Conservation (phyloP, 495 filamentous ascomycete genomes). For the Penicillium alfredii region DNA sequence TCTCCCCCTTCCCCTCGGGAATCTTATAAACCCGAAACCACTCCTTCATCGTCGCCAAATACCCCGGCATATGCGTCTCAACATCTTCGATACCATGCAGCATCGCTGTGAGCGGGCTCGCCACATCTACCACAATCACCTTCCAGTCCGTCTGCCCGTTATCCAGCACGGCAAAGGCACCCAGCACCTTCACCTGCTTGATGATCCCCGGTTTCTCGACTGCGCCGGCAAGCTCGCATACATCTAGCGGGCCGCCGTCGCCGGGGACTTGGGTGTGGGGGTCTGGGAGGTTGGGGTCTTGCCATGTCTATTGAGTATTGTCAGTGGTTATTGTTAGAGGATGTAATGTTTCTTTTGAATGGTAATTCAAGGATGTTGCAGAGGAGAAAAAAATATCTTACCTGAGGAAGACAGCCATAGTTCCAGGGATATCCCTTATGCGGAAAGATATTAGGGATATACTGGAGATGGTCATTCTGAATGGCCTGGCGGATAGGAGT, state of each 20-base stretch:
- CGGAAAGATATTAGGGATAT: conserved; percentile 92
- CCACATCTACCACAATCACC: conserved; percentile 86
- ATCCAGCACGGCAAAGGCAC: conserved; percentile 85
- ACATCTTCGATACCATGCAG: conserved; percentile 90
- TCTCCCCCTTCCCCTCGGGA: conserved; percentile 1
- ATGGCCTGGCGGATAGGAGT: conserved; percentile 73
- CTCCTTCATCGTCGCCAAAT: conserved; percentile 82
- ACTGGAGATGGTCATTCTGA: conserved; percentile 52
- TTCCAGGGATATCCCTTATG: conserved; percentile 97
- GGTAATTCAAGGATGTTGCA: too few relatives aligned
- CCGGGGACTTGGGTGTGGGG: conserved; percentile 88
- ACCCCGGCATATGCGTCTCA: conserved; percentile 80
- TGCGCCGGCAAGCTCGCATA: conserved; percentile 87
- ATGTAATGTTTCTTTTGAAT: too few relatives aligned
- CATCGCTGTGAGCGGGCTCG: conserved; percentile 78
- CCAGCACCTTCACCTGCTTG: conserved; percentile 87
- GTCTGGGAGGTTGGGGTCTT: conserved; percentile 76
- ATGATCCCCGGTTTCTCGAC: conserved; percentile 76
- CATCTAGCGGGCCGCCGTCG: conserved; percentile 86
- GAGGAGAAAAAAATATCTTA: too few relatives aligned
- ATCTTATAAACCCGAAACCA: conserved; percentile 97
- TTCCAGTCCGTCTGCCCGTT: conserved; percentile 96
- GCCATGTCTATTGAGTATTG: conserved; percentile 83
- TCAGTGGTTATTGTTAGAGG: too few relatives aligned
- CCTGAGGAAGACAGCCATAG: conserved; percentile 89